Conservation (phyloP, 1,284 basidiomycete species). For the Ustilago vetiveriae region DNA sequence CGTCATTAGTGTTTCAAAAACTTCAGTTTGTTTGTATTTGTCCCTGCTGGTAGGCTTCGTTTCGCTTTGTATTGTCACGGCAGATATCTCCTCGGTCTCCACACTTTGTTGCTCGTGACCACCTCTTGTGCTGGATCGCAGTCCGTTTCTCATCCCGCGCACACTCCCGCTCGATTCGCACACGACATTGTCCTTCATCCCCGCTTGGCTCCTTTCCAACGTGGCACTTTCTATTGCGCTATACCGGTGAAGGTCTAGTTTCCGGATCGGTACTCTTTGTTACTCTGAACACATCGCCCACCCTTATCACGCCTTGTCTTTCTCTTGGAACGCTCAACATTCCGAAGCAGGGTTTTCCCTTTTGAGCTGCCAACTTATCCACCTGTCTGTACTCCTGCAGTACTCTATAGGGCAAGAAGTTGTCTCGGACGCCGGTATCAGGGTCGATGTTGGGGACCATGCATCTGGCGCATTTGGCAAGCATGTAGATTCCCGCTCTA, state of each 20-base stretch:
- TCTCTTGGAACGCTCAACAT: conserved; percentile 49
- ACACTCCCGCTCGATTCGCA: too few relatives aligned
- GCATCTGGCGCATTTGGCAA: conserved; percentile 55
- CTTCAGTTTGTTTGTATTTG: neutral
- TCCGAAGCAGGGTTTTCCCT: conserved; percentile 60
- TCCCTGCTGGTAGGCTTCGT: too few relatives aligned
- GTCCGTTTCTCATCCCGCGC: too few relatives aligned
- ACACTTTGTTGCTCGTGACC: too few relatives aligned
- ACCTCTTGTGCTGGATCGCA: too few relatives aligned
- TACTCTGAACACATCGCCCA: conserved; percentile 48
- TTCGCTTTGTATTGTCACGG: too few relatives aligned
- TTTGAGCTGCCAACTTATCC: conserved; percentile 29
- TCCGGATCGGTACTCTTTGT: conserved; percentile 48
- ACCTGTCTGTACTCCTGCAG: conserved; percentile 57
- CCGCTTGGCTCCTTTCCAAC: too few relatives aligned
- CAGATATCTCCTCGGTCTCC: too few relatives aligned
- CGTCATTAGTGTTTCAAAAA: neutral
- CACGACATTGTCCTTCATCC: too few relatives aligned
- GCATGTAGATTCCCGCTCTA: conserved; percentile 49
- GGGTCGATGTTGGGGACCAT: conserved; percentile 59
- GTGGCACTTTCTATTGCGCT: too few relatives aligned
- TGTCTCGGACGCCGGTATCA: conserved; percentile 50
- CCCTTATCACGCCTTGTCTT: conserved; percentile 37
- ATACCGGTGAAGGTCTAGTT: conserved; percentile 21
- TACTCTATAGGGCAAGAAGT: conserved; percentile 49